Evolutionary conservation across 2,329 filamentous ascomycete species (phyloP), one percentile per base, ranked within the genome.

Genomic region (Cytospora chrysosperma): DNA sequence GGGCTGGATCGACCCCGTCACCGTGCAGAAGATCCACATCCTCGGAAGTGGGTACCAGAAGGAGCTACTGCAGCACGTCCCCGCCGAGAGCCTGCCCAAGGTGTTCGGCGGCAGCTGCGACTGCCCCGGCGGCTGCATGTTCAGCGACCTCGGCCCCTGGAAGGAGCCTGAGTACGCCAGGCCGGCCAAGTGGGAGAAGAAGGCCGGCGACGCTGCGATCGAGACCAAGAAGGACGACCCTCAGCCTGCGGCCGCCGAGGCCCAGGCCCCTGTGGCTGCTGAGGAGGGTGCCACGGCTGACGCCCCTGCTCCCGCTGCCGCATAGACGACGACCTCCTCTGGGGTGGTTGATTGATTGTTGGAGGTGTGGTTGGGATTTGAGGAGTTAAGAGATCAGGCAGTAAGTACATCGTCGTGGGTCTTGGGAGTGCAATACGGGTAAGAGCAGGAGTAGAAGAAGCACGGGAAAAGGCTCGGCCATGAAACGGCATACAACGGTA

Each of bases 1-100:
- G 85, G 88, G 88, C 69, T 98, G 95, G 87, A 85, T 99, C 72
- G 95, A 99, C 79, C 95, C 95, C 58, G 93, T 99, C 73, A 99
- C 95, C 55, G 93, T 96, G 66, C 84, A 89, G 75, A 99, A 99
- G 87, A 99, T 99, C 74, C 88, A 96, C 78, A 88, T 99, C 63
- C 84, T 98, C 47, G 92, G 93, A 68, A 79, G 81, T 68, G 82
- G 85, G 65, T 98, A 97, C 82, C 85, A 96, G 82, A 87, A 85
- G 72, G 91, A 97, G 76, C 82, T 99, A 62, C 82, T 97, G 66
- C 83, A 81, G 63, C 95, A 99, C 80, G 85, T 99, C 3, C 90
- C 93, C 1, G 83, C 87, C 59, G 93, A 97, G 84, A 97, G 96
- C 80, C 82, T 99, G 66, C 95, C 95, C 67, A 88, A 88, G 77